Evolutionary conservation across 1,139 yeast species (phyloP), one percentile per base, ranked within the genome.

Genomic region (Blastobotrys arbuscula): DNA sequence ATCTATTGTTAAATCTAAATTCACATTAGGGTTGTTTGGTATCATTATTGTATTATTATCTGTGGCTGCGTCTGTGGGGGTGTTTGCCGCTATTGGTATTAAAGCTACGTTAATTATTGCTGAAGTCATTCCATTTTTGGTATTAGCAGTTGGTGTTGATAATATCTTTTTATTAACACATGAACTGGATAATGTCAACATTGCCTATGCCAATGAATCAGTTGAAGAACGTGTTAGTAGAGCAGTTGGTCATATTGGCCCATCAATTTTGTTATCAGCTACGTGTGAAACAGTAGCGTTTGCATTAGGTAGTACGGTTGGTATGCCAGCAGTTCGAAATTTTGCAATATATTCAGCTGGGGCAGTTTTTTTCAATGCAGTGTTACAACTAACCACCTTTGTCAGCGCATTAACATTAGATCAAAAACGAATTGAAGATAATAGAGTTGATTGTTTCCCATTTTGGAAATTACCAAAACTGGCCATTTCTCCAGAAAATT

Each of bases 261-360:
- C 98, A 0, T 85, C 95, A 19, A 88, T 95, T 53, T 64, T 87
- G 21, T 71, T 87, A 20, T 84, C 96, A 49, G 82, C 95, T 0
- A 57, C 81, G 0, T 78, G 92, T 47, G 97, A 92, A 59, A 74
- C 83, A 8, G 70, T 81, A 5, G 85, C 96, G 63, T 89, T 92
- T 62, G 68, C 81, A 9, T 70, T 92, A 41, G 96, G 96, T 0
- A 75, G 95, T 0, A 67, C 74, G 7, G 97, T 92, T 6, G 77
- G 82, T 16, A 92, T 90, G 97, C 97, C 97, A 2, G 97, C 97
- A 0, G 97, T 90, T 8, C 76, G 83, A 54, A 92, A 90, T 65
- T 92, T 92, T 73, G 97, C 98, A 0, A 69, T 82, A 23, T 92
- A 87, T 61, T 86, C 96, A 13, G 94, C 96, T 0, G 86, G 90